Conservation (phyloP, 2,329 filamentous ascomycete genomes). For the Mariannaea elegans region DNA sequence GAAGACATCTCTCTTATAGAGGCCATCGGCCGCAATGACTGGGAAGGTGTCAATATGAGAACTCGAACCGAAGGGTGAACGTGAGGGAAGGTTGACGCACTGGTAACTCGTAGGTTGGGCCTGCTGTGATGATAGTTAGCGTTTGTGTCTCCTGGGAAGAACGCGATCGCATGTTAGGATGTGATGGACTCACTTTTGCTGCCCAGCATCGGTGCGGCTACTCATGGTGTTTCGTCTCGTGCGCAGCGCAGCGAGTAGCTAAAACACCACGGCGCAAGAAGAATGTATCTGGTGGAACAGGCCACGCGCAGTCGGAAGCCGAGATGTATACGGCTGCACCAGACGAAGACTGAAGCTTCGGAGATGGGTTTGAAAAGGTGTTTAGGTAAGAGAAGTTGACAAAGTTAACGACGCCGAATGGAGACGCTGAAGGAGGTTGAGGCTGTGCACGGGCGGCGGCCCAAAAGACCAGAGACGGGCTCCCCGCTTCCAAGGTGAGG, state of each 20-base stretch:
- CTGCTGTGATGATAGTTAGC: slow-evolving; percentile 61
- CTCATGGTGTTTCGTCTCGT: slow-evolving; percentile 43
- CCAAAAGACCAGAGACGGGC: slow-evolving; percentile 39
- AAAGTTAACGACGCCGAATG: slow-evolving; percentile 38
- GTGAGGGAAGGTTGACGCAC: slow-evolving; percentile 62
- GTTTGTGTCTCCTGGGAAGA: slow-evolving; percentile 12
- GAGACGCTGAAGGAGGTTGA: slow-evolving; percentile 37
- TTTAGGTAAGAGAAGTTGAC: slow-evolving; percentile 29
- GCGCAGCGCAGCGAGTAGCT: slow-evolving; percentile 40
- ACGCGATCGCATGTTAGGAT: slow-evolving; percentile 15
- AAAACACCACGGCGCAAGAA: slow-evolving; percentile 34
- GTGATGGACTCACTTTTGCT: slow-evolving; percentile 45
- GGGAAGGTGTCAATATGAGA: slow-evolving; percentile 50
- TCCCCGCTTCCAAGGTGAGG: slow-evolving; percentile 42
- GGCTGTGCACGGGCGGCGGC: slow-evolving; percentile 44
- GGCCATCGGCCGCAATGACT: slow-evolving; percentile 98
- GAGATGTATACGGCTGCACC: slow-evolving; percentile 15
- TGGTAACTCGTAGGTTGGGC: slow-evolving; percentile 92
- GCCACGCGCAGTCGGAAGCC: slow-evolving; percentile 30
- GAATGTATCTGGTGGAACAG: slow-evolving; percentile 23
- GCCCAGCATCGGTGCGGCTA: slow-evolving; percentile 49
- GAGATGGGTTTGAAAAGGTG: slow-evolving; percentile 26
- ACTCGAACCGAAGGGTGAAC: slow-evolving; percentile 30
- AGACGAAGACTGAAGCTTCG: slow-evolving; percentile 24
- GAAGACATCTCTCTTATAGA: slow-evolving; percentile 99